A percentile compares a stretch with the other conserved stretches of the same genome.
These are phyloP conservation scores for Leucocoprinus leucothites DNA, from an alignment of 768 basidiomycete species.

Conservation along the genomic window DNA sequence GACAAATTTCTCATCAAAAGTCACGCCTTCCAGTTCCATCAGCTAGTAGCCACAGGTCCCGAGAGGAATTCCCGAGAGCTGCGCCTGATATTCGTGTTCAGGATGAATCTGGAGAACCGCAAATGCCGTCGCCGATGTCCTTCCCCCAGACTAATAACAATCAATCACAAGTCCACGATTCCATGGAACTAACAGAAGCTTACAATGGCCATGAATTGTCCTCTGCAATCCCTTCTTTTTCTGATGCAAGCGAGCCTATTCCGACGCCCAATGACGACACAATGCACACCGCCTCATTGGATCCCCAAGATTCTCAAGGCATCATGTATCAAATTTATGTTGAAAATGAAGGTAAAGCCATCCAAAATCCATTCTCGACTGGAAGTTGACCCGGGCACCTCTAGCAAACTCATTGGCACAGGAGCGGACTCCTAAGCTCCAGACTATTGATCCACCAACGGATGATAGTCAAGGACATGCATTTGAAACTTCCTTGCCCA, in stretches of 20 bases:
- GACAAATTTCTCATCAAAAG: not conserved
- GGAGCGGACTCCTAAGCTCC: slow-evolving; percentile 21
- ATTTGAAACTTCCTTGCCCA: not conserved
- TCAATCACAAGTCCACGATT: slow-evolving; percentile 2
- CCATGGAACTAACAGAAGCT: slow-evolving; percentile 10
- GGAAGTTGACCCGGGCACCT: not conserved
- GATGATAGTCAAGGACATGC: not conserved
- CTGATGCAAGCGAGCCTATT: not conserved
- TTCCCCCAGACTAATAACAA: not conserved
- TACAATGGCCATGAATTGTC: slow-evolving; percentile 5
- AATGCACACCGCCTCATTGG: slow-evolving; percentile 7
- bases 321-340: not conserved
- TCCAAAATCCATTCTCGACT: not conserved
- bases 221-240: slow-evolving; percentile 5
- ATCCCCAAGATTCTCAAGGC: not conserved
- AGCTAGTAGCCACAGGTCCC: not conserved
- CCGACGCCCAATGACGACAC: slow-evolving; percentile 1
- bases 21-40: slow-evolving; percentile 1
- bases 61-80: not conserved
- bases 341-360: not conserved
- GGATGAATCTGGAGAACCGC: not conserved
- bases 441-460: slow-evolving; percentile 13
- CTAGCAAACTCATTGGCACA: slow-evolving; percentile 11
- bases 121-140: not conserved
- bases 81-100: not conserved